phyloP scores from a whole-genome alignment of 2,329 filamentous ascomycete genomes.

The Tolypocladium sp. region DNA sequence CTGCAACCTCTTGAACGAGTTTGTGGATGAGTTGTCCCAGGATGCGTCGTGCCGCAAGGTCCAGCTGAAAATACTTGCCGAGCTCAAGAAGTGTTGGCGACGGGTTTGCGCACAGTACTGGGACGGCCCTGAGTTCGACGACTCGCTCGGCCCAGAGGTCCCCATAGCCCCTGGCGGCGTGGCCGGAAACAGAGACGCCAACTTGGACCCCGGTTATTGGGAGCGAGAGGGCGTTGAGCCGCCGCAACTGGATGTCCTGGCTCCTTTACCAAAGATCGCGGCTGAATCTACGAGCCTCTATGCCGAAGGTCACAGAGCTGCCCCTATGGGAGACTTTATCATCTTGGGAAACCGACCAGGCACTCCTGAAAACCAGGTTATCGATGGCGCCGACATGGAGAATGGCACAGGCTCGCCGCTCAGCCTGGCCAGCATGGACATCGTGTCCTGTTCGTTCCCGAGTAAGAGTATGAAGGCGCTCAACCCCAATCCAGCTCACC shows the following conservation, averaged over 20 bases:
- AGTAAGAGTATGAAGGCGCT: slow-evolving; percentile 35
- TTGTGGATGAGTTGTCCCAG: slow-evolving; percentile 45
- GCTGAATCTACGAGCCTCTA: slow-evolving; percentile 22
- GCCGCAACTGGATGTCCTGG: slow-evolving; percentile 33
- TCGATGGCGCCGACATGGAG: slow-evolving; percentile 10
- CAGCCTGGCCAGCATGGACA: slow-evolving; percentile 51
- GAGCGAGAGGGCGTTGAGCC: slow-evolving; percentile 32
- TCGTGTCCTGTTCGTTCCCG: slow-evolving; percentile 56
- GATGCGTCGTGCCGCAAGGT: slow-evolving; percentile 37
- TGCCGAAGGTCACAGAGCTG: slow-evolving; percentile 35
- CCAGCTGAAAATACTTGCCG: slow-evolving; percentile 76
- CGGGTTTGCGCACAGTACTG: slow-evolving; percentile 84
- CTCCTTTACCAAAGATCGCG: slow-evolving; percentile 16
- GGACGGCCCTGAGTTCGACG: slow-evolving; percentile 63
- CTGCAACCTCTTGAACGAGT: slow-evolving; percentile 69
- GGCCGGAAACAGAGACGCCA: slow-evolving; percentile 48
- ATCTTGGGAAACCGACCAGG: slow-evolving; percentile 33
- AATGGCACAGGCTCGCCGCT: slow-evolving; percentile 34
- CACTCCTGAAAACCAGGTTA: slow-evolving; percentile 33
- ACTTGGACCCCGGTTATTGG: slow-evolving; percentile 46
- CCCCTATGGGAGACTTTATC: slow-evolving; percentile 36
- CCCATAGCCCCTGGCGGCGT: slow-evolving; percentile 71
- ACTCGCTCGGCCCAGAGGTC: slow-evolving; percentile 50
- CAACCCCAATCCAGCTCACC: slow-evolving; percentile 29
- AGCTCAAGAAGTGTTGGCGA: slow-evolving; percentile 96